A percentile compares a stretch with the other conserved stretches of the same genome.
phyloP scores from a whole-genome alignment of 2,329 filamentous ascomycete genomes.

The Scopulariopsis brevicaulis region DNA sequence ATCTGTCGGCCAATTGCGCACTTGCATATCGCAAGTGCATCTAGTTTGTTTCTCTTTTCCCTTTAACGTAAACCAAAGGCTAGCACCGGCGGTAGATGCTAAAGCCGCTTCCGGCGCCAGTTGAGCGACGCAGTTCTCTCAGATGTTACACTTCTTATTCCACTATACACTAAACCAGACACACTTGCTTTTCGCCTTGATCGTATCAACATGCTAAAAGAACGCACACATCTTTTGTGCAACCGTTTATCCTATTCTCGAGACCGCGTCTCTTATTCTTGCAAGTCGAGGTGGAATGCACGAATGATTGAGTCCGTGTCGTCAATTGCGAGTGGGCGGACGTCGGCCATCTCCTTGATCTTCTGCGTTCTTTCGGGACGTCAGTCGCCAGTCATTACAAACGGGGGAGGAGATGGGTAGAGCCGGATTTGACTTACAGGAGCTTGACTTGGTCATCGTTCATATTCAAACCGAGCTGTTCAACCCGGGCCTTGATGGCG shows the following conservation, averaged over 20 bases:
- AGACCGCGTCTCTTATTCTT: no score
- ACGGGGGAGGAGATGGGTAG: constrained; percentile 1
- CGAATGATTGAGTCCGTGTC: constrained; percentile 77
- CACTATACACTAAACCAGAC: no score
- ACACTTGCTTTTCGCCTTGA: no score
- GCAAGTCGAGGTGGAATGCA: not conserved
- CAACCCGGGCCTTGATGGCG: constrained; percentile 80
- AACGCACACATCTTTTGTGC: no score
- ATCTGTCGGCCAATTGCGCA: not conserved
- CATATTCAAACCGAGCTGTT: constrained; percentile 71
- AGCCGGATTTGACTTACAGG: constrained; percentile 13
- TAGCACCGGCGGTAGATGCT: no score
- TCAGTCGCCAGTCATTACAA: not conserved
- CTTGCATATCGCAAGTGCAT: not conserved
- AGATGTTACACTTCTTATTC: no score
- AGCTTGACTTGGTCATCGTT: constrained; percentile 68
- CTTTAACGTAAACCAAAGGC: no score
- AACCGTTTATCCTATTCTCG: no score
- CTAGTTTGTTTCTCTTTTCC: not conserved
- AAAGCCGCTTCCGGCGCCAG: no score
- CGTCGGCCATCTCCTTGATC: constrained; percentile 85
- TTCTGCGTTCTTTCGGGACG: constrained; percentile 31
- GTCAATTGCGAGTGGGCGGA: constrained; percentile 76
- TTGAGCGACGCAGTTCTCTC: no score
- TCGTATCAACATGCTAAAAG: no score